These are phyloP conservation scores for Leptodontidium sp. DNA, from an alignment of 2,329 filamentous ascomycete species.

Conservation along the genomic window DNA sequence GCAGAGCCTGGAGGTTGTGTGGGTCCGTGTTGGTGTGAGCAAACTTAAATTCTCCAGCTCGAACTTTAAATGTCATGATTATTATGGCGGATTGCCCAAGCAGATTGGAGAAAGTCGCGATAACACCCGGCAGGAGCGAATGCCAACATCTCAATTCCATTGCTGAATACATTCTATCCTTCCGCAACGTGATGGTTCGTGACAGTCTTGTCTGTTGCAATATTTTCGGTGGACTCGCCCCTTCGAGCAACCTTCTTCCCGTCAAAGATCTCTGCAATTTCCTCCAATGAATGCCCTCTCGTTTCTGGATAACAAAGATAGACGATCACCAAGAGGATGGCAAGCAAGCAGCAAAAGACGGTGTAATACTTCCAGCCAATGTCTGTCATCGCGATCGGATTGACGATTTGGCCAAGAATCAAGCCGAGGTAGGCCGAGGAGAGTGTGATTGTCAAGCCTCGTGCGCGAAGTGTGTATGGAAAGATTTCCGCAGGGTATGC, in stretches of 20 bases:
- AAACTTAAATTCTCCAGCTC: too few relatives aligned
- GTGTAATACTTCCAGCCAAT: conserved; percentile 52
- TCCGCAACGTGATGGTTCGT: neutral
- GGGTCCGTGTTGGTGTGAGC: too few relatives aligned
- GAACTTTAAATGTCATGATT: too few relatives aligned
- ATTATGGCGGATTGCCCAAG: too few relatives aligned
- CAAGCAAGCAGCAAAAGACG: conserved; percentile 46
- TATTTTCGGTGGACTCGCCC: neutral
- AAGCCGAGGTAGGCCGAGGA: neutral
- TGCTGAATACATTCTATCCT: neutral
- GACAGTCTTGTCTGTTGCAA: neutral
- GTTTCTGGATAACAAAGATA: conserved; percentile 48
- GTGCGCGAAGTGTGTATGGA: conserved; percentile 43
- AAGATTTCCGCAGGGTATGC: conserved; percentile 36
- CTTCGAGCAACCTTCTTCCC: neutral
- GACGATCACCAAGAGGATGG: conserved; percentile 24
- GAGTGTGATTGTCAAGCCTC: conserved; percentile 49
- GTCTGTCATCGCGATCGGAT: conserved; percentile 49
- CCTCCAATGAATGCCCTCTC: conserved; percentile 47
- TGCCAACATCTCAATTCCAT: too few relatives aligned
- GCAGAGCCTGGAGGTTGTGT: too few relatives aligned
- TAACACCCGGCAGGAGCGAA: too few relatives aligned
- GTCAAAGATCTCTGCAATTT: conserved; percentile 45
- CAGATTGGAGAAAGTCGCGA: too few relatives aligned
- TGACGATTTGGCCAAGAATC: conserved; percentile 49